Evolutionary conservation across 805 yeast species (phyloP), one percentile per base, ranked within the genome.

Genomic region (Komagataella pseudopastoris): DNA sequence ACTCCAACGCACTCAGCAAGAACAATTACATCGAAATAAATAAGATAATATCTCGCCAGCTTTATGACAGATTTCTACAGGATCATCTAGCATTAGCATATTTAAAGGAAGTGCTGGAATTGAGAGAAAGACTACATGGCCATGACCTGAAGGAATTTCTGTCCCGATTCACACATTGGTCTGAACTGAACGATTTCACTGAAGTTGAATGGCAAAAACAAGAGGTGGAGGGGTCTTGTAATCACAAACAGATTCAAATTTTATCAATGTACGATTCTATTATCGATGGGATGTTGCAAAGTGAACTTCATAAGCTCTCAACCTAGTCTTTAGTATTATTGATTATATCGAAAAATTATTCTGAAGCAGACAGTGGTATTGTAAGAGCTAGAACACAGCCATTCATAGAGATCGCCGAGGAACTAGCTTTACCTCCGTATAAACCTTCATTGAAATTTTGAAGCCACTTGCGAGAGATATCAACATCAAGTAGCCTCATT

Each of bases 11-110:
- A 50, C 53, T 60, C 6, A 51, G 59, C 7, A 53, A 60, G 8
- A 51, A 52, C 1, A 46, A 55, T 22, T 87, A 81, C 60, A 83
- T 88, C 3, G 63, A 62, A 14, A 71, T 85, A 51, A 86, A 86
- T 64, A 78, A 77, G 65, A 66, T 65, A 3, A 80, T 85, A 5
- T 83, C 90, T 12, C 70, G 87, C 50, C 66, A 68, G 46, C 62
- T 85, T 17, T 86, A 87, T 60, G 64, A 65, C 17, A 45, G 55
- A 12, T 52, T 64, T 1, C 23, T 50, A 3, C 43, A 47, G 7
- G 55, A 58, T 30, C 30, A 51, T 7, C 52, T 52, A 30, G 56
- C 58, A 20, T 51, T 60, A 14, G 51, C 53, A 17, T 60, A 63
- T 58, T 47, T 66, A 18, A 62, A 60, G 48, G 56, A 57, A 44